Base-by-base conservation (phyloP, 352 stramenopile species). In the Phytophthora pistaciae region DNA sequence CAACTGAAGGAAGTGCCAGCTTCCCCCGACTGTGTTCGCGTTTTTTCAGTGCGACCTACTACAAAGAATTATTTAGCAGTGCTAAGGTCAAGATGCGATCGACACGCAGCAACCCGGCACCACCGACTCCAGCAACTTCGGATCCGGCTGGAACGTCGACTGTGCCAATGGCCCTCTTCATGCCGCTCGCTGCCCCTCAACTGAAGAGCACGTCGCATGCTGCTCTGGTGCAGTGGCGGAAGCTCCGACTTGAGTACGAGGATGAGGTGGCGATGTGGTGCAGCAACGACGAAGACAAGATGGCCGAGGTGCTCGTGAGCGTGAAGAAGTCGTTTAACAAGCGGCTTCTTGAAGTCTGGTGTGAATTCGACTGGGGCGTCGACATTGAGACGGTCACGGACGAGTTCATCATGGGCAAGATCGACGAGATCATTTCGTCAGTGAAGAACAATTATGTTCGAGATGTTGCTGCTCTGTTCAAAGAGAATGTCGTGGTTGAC, bases 381-480 rank as follows among this genome's bases (percentile, higher is more conserved):
- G 33, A 40, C 18, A 23, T 64, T 16, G 44, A 57, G 13, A 46
- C 42, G 7, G 56, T 66, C 56, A 72, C 18, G 8, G 66, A 64
- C 18, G 58, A 72, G 7, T 61, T 72, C 23, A 54, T 72, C 3
- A 29, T 68, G 3, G 11, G 29, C 27, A 66, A 72, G 65, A 38
- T 72, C 7, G 65, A 72, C 48, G 55, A 61, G 16, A 70, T 69
- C 14, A 70, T 70, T 23, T 60, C 55, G n/a, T 66, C 67, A 3
- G 61, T 74, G 1, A 72, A 72, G 11, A 68, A 67, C 53, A 63
- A 67, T 20, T 54, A 42, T 31, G 29, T 67, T 46, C 54, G 55
- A 31, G 67, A 74, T 58, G 56, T 74, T 29, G 54, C 36, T n/a
- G 48, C 54, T 49, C 36, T 74, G 40, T 74, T 69, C 60, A 74